These are phyloP conservation scores for Trichoderma sp. DNA, from an alignment of 2,329 filamentous ascomycete genomes.

Conservation along the genomic window DNA sequence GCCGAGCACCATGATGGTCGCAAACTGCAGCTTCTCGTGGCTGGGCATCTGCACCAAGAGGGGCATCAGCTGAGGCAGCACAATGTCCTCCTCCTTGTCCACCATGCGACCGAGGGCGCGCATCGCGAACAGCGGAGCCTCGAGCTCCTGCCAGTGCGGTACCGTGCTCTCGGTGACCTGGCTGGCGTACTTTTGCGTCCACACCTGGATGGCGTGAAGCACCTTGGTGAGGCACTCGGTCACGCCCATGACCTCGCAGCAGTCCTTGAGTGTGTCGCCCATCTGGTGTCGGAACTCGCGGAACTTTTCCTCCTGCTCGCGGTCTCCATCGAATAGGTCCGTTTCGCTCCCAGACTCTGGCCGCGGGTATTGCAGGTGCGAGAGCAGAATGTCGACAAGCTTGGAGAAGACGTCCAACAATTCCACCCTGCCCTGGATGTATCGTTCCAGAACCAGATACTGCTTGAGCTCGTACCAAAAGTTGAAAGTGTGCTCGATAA, in stretches of 20 bases:
- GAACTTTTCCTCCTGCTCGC: conserved; percentile 95
- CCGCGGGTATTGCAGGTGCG: conserved; percentile 83
- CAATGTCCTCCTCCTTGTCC: conserved; percentile 79
- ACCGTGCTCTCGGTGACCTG: conserved; percentile 74
- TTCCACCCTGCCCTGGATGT: conserved; percentile 76
- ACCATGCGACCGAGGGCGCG: conserved; percentile 97
- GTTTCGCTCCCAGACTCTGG: conserved; percentile 72
- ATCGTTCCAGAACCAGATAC: conserved; percentile 87
- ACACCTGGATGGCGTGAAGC: conserved; percentile 79
- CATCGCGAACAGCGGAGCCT: conserved; percentile 93
- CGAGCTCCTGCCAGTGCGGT: conserved; percentile 93
- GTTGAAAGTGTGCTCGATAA: conserved; percentile 88
- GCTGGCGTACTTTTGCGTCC: conserved; percentile 80
- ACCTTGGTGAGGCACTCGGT: conserved; percentile 89
- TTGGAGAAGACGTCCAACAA: conserved; percentile 82
- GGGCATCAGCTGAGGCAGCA: conserved; percentile 89
- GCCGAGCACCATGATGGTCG: conserved; percentile 95
- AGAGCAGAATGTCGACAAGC: conserved; percentile 89
- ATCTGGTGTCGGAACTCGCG: conserved; percentile 94
- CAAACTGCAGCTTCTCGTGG: conserved; percentile 97
- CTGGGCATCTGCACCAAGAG: conserved; percentile 91
- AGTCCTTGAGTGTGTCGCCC: conserved; percentile 97
- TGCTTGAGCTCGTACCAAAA: conserved; percentile 99
- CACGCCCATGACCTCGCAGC: conserved; percentile 93
- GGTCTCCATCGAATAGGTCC: conserved; percentile 93